Percentiles rank a stretch among this genome's conserved stretches.
These are phyloP conservation scores for Globisporangium spiculum DNA, from an alignment of 352 stramenopile genomes.

Conservation along the genomic window DNA sequence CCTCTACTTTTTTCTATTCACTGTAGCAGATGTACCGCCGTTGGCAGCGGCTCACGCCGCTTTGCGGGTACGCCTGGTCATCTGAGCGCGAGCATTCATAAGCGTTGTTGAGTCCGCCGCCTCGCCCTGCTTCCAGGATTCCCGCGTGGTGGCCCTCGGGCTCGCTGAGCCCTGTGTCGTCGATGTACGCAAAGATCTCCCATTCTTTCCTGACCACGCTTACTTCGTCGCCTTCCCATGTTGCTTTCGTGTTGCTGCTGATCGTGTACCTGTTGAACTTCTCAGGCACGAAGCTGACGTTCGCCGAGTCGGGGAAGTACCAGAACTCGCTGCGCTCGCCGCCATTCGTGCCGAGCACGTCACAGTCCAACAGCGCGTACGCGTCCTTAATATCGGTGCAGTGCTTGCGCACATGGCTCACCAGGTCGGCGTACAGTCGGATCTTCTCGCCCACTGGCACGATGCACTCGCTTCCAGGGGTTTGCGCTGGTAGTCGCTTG, in stretches of 20 bases:
- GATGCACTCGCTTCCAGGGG: constrained; percentile 2
- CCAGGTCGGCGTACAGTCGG: constrained; percentile 12
- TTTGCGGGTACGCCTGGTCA: background rate
- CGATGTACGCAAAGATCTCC: constrained; percentile 16
- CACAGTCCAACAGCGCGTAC: constrained; percentile 18
- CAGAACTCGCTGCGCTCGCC: constrained; percentile 15
- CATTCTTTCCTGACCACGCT: background rate
- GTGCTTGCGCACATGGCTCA: constrained; percentile 4
- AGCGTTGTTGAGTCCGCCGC: constrained; percentile 1
- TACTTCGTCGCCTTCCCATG: constrained; percentile 16
- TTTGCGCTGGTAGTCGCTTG: background rate
- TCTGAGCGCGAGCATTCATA: constrained; percentile 18
- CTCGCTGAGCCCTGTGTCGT: constrained; percentile 7
- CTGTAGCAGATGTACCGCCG: constrained; percentile 17
- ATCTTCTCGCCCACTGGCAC: constrained; percentile 9
- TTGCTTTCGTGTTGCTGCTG: background rate
- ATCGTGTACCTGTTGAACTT: background rate
- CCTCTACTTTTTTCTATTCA: constrained; percentile 4
- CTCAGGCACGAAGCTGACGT: constrained; percentile 1
- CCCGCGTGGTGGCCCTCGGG: background rate
- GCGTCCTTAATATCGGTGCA: constrained; percentile 12
- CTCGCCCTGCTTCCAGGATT: constrained; percentile 8
- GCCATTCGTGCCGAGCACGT: background rate
- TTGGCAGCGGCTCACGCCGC: background rate
- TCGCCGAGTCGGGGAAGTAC: constrained; percentile 14